Conservation (phyloP, 805 yeast genomes). For the Kazachstania viticola region DNA sequence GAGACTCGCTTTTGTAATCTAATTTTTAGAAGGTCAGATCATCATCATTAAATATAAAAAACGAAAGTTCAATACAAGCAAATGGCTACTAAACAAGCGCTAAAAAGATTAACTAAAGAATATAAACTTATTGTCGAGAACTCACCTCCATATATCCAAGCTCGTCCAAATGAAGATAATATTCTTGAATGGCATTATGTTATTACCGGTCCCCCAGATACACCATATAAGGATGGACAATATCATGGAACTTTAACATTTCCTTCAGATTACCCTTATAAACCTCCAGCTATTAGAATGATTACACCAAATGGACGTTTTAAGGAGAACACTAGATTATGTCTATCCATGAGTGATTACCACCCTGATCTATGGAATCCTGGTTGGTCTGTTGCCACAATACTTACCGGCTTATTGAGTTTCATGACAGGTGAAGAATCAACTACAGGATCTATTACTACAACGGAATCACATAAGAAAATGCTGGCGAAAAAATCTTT, state of each 20-base stretch:
- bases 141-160: slow-evolving; percentile 77
- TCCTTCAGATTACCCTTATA: slow-evolving; percentile 80
- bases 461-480: slow-evolving; percentile 47
- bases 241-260: slow-evolving; percentile 81
- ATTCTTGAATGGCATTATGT: slow-evolving; percentile 91
- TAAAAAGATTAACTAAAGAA: slow-evolving; percentile 56
- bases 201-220: slow-evolving; percentile 82
- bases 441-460: slow-evolving; percentile 71
- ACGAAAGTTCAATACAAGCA: no score
- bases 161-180: slow-evolving; percentile 79
- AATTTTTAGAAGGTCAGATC: no score
- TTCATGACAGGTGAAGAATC: slow-evolving; percentile 84
- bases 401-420: slow-evolving; percentile 74
- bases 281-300: slow-evolving; percentile 85
- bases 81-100: slow-evolving; percentile 37
- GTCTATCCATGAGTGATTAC: slow-evolving; percentile 87
- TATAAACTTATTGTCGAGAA: slow-evolving; percentile 63
- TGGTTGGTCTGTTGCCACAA: slow-evolving; percentile 88
- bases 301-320: slow-evolving; percentile 86
- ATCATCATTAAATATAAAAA: no score
- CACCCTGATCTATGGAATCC: slow-evolving; percentile 97
- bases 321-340: slow-evolving; percentile 65
- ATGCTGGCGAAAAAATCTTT: slow-evolving; percentile 48
- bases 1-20: no score
- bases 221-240: slow-evolving; percentile 79